Evolutionary conservation across 169 alveolate genomes (phyloP).

Genomic region (Amoebophrya sp.): DNA sequence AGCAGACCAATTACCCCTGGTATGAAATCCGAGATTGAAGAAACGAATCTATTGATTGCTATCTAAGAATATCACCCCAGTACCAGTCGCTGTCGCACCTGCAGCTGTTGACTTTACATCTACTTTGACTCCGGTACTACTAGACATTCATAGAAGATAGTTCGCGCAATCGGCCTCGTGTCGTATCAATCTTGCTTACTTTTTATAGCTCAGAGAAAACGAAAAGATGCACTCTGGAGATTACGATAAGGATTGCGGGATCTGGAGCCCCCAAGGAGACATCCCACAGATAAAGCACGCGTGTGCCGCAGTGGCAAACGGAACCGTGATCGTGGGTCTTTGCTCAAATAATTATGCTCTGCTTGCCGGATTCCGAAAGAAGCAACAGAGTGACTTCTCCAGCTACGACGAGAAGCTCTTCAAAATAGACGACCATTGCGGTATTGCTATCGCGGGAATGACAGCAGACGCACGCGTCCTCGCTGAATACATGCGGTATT

Average conservation of each 20-base stretch:
- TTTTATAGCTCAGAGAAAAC: too few species aligned
- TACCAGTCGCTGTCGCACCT: too few species aligned
- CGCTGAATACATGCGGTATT: conserved; percentile 57
- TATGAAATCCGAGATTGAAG: too few species aligned
- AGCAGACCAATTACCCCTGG: too few species aligned
- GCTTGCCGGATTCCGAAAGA: conserved; percentile 74
- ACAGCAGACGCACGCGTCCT: conserved; percentile 94
- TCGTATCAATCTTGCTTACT: too few species aligned
- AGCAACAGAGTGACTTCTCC: conserved; percentile 80
- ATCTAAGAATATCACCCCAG: too few species aligned
- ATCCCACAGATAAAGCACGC: conserved; percentile 51
- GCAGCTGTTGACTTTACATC: too few species aligned
- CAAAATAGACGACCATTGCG: conserved; percentile 90
- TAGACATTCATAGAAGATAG: too few species aligned
- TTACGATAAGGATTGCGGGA: conserved; percentile 52
- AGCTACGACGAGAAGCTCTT: conserved; percentile 88
- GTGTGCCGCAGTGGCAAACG: conserved; percentile 51
- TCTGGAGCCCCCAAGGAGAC: conserved; percentile 55
- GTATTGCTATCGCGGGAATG: conserved; percentile 94
- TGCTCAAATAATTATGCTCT: conserved; percentile 44
- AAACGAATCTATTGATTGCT: too few species aligned
- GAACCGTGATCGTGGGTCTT: conserved; percentile 54
- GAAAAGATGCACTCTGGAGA: conserved; percentile 49
- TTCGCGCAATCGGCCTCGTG: too few species aligned
- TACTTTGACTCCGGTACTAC: too few species aligned